phyloP scores from a whole-genome alignment of 495 filamentous ascomycete species.

The Daldinia bambusicola region DNA sequence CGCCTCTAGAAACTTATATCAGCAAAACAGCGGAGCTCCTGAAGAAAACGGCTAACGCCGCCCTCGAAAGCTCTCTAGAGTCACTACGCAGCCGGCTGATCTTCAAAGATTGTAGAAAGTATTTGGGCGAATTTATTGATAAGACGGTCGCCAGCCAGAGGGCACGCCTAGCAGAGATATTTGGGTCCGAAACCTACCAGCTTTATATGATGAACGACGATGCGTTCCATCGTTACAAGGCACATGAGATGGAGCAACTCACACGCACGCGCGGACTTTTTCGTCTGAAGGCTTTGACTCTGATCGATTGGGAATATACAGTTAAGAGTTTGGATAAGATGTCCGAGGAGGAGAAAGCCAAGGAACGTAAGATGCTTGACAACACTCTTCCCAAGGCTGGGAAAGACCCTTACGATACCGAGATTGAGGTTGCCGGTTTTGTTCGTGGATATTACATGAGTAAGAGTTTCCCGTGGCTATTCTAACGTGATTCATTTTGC shows the following conservation, averaged over 20 bases:
- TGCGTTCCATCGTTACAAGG: constrained; percentile 51
- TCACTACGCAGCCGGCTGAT: constrained; percentile 53
- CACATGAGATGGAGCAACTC: constrained; percentile 47
- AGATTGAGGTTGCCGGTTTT: constrained; percentile 60
- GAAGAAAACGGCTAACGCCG: constrained; percentile 41
- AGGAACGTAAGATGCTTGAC: constrained; percentile 41
- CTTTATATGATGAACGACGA: constrained; percentile 57
- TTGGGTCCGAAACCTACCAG: constrained; percentile 52
- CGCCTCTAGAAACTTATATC: constrained; percentile 50
- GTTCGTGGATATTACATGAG: constrained; percentile 64
- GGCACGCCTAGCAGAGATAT: constrained; percentile 47
- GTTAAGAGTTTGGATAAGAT: constrained; percentile 44
- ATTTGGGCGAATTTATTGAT: constrained; percentile 52
- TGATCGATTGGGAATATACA: constrained; percentile 48
- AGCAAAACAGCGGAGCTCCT: constrained; percentile 50
- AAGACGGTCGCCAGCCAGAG: constrained; percentile 41
- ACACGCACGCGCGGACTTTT: constrained; percentile 52
- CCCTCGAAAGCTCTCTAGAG: constrained; percentile 50
- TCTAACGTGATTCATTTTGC: background rate
- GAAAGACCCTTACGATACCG: constrained; percentile 57
- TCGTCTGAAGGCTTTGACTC: constrained; percentile 45
- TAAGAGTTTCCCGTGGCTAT: constrained; percentile 8
- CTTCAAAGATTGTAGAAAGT: constrained; percentile 49
- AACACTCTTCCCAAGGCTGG: constrained; percentile 50
- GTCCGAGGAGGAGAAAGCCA: constrained; percentile 51